A percentile compares a stretch with the other conserved stretches of the same genome.
phyloP scores from a whole-genome alignment of 768 basidiomycete species.

The Terana coerulea region DNA sequence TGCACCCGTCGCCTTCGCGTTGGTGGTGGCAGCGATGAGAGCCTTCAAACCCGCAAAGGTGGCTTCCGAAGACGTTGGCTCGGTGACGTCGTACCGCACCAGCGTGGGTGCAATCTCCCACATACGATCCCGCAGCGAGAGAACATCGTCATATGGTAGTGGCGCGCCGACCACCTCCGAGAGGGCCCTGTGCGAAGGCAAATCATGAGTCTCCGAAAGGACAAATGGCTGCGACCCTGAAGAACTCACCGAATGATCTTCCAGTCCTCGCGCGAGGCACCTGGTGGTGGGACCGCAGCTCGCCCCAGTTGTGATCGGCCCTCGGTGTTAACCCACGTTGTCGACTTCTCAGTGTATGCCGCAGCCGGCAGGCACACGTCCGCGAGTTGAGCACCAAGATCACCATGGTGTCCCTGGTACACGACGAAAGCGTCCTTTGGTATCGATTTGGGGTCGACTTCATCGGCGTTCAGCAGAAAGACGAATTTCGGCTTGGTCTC shows the following conservation, averaged over 20 bases:
- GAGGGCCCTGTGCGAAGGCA: slow-evolving; percentile 55
- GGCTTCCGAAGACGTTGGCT: slow-evolving; percentile 71
- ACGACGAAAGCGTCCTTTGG: slow-evolving; percentile 94
- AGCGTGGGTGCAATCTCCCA: slow-evolving; percentile 95
- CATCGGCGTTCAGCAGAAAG: slow-evolving; percentile 95
- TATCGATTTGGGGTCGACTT: slow-evolving; percentile 83
- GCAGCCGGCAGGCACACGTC: slow-evolving; percentile 91
- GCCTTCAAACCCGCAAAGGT: slow-evolving; percentile 65
- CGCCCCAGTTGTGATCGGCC: slow-evolving; percentile 89
- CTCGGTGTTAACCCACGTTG: slow-evolving; percentile 97
- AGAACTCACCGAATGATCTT: slow-evolving; percentile 80
- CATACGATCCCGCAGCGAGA: slow-evolving; percentile 84
- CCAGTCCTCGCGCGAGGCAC: slow-evolving; percentile 95
- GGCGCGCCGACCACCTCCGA: slow-evolving; percentile 81
- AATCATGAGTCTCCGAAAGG: neutral
- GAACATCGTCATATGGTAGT: slow-evolving; percentile 86
- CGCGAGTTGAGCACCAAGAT: slow-evolving; percentile 94
- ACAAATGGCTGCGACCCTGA: neutral
- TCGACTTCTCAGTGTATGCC: slow-evolving; percentile 90
- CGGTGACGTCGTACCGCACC: slow-evolving; percentile 79
- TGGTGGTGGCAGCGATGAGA: slow-evolving; percentile 47
- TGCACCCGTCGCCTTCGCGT: slow-evolving; percentile 52
- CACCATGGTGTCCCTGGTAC: slow-evolving; percentile 98
- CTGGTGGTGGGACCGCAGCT: slow-evolving; percentile 91
- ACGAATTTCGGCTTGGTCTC: slow-evolving; percentile 85